Evolutionary conservation across 2,329 filamentous ascomycete genomes (phyloP).

Genomic region (Uncinocarpus reesii): DNA sequence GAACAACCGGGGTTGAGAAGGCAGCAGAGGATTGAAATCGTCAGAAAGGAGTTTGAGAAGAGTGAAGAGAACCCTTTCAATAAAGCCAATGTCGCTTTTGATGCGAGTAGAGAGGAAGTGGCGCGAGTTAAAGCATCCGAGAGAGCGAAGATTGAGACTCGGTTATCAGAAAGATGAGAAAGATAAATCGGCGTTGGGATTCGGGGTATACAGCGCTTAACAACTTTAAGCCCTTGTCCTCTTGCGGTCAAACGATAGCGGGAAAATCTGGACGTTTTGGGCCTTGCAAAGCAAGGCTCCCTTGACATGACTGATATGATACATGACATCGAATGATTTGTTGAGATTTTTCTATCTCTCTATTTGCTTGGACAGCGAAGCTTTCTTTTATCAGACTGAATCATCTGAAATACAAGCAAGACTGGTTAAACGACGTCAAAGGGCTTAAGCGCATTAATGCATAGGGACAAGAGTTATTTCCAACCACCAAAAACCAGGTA

Average conservation of each 20-base stretch:
- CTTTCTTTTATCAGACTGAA: neutral
- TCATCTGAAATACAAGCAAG: neutral
- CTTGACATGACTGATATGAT: conserved; percentile 5
- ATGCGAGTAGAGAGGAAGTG: conserved; percentile 69
- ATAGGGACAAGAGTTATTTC: neutral
- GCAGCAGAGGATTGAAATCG: conserved; percentile 73
- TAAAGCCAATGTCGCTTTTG: conserved; percentile 64
- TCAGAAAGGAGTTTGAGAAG: conserved; percentile 89
- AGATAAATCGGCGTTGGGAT: too few relatives aligned
- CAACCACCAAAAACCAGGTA: neutral
- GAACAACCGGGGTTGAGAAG: conserved; percentile 71
- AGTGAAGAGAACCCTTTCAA: conserved; percentile 93
- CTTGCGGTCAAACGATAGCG: too few relatives aligned
- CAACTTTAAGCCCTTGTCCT: conserved; percentile 10
- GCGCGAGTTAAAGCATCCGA: conserved; percentile 55
- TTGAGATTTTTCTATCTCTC: neutral
- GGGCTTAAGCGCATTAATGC: too few relatives aligned
- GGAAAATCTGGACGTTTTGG: too few relatives aligned
- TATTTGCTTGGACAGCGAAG: neutral
- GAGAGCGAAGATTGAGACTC: conserved; percentile 62
- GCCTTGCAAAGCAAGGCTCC: too few relatives aligned
- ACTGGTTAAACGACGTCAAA: too few relatives aligned
- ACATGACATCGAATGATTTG: neutral
- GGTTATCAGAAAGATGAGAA: conserved; percentile 37
- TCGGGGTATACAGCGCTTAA: neutral